Conservation (phyloP, 805 yeast genomes). For the Spathaspora passalidarum region DNA sequence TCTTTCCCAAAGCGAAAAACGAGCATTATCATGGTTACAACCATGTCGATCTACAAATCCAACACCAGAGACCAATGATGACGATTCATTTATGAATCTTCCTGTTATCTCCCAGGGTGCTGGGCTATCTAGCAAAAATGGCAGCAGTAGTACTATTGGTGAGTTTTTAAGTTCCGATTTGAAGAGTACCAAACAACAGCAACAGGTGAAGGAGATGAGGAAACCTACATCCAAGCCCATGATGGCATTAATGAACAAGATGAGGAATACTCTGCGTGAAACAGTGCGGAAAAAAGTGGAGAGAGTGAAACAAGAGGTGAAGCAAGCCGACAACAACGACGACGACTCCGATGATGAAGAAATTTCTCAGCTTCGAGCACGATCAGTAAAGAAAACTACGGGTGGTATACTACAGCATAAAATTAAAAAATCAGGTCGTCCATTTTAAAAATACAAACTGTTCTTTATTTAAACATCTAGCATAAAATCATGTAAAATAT, state of each 20-base stretch:
- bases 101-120: conserved; percentile 34
- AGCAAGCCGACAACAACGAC: conserved; percentile 1
- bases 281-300: conserved; percentile 14
- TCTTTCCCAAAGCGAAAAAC: conserved; percentile 31
- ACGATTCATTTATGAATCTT: conserved; percentile 24
- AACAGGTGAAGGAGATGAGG: not conserved
- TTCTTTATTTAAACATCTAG: not conserved
- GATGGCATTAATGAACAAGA: conserved; percentile 35
- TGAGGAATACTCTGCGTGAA: conserved; percentile 25
- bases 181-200: conserved; percentile 5
- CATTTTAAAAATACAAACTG: conserved; percentile 6
- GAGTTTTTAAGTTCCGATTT: conserved; percentile 20
- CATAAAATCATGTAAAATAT: conserved; percentile 1
- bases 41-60: conserved; percentile 7
- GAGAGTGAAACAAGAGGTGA: not conserved
- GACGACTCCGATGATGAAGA: conserved; percentile 16
- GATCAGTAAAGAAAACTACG: conserved; percentile 18
- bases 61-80: conserved; percentile 6
- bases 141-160: conserved; percentile 19
- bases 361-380: not conserved
- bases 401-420: conserved; percentile 11
- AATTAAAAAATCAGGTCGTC: conserved; percentile 10
- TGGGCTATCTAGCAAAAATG: conserved; percentile 18
- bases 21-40: conserved; percentile 39
- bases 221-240: conserved; percentile 29